Evolutionary conservation across 208 protist species (phyloP).

Genomic region (Leishmania major): DNA sequence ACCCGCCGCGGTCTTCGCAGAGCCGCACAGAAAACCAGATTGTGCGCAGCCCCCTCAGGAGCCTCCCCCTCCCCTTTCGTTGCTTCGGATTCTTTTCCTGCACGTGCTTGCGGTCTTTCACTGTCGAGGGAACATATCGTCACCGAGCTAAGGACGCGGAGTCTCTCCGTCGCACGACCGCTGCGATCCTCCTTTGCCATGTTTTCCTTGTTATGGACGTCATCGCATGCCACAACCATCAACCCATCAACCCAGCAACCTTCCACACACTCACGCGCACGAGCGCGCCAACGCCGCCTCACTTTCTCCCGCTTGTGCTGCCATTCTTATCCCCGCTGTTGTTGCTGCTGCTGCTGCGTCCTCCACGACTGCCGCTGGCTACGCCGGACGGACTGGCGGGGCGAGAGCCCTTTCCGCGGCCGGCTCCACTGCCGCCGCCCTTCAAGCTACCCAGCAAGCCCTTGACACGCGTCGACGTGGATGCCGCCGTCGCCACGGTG

Average conservation of each 20-base stretch:
- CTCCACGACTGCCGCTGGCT: slow-evolving; percentile 3
- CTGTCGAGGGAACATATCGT: not conserved
- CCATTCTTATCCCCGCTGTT: slow-evolving; percentile 3
- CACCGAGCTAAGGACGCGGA: not conserved
- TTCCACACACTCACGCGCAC: not conserved
- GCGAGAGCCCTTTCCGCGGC: slow-evolving; percentile 19
- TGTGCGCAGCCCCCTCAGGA: not conserved
- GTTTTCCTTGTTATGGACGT: not conserved
- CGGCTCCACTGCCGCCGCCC: slow-evolving; percentile 15
- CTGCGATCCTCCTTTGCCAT: not conserved
- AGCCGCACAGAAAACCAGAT: no score
- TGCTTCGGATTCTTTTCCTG: not conserved
- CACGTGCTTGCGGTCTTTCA: not conserved
- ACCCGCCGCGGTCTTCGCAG: not conserved
- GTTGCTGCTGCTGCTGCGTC: slow-evolving; percentile 6
- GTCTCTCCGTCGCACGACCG: not conserved
- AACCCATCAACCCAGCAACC: not conserved
- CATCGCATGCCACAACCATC: not conserved
- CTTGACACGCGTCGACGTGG: slow-evolving; percentile 25
- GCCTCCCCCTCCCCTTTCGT: not conserved
- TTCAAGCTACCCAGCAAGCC: slow-evolving; percentile 30
- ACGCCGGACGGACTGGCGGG: slow-evolving; percentile 24
- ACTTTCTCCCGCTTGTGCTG: not conserved
- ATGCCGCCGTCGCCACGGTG: not conserved
- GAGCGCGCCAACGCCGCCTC: not conserved